phyloP scores from a whole-genome alignment of 2,329 filamentous ascomycete genomes.

The Fusarium penzigii region DNA sequence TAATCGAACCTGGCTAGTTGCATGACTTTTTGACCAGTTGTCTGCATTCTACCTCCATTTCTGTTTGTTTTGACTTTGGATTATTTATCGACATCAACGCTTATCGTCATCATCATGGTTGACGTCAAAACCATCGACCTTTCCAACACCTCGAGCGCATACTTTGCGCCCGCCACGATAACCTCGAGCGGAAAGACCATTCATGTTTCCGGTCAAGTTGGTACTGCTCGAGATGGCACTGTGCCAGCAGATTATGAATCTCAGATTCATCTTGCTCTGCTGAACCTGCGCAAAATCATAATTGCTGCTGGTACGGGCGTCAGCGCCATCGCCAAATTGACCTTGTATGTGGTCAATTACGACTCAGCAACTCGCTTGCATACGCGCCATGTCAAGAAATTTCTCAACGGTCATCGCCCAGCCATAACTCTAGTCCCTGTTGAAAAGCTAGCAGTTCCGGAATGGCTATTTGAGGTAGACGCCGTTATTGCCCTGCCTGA shows the following conservation, averaged over 20 bases:
- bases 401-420: conserved; percentile 41
- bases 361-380: conserved; percentile 38
- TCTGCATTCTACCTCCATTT: too few relatives aligned
- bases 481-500: conserved; percentile 35
- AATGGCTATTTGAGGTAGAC: conserved; percentile 46
- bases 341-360: conserved; percentile 46
- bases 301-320: conserved; percentile 37
- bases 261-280: conserved; percentile 41
- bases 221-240: conserved; percentile 31
- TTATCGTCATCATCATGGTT: background rate
- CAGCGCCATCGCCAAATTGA: conserved; percentile 43
- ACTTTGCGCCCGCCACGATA: conserved; percentile 15
- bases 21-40: too few relatives aligned
- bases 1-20: too few relatives aligned
- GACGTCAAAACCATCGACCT: conserved; percentile 12
- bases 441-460: conserved; percentile 37
- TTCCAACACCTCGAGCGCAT: conserved; percentile 14
- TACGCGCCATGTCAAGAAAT: conserved; percentile 37
- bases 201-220: conserved; percentile 39
- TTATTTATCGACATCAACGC: background rate
- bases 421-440: conserved; percentile 46
- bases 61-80: too few relatives aligned
- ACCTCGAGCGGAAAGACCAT: conserved; percentile 13
- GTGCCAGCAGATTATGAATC: conserved; percentile 41
- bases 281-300: conserved; percentile 40